Base-by-base conservation (phyloP, 2,329 filamentous ascomycete species). In the Trichoderma oligosporum region DNA sequence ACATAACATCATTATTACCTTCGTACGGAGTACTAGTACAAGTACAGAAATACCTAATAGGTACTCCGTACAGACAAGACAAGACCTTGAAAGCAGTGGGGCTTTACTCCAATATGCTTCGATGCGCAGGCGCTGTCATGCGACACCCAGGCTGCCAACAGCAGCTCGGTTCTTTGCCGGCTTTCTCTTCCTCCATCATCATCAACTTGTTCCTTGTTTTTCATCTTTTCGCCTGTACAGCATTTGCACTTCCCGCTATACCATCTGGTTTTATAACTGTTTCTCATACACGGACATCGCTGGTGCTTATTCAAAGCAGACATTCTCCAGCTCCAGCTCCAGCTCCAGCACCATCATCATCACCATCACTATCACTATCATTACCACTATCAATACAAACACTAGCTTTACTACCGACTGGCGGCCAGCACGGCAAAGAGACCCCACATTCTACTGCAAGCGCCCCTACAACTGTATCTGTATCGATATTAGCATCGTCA, bases 381-480 rank as follows among this genome's bases (percentile, higher is more conserved):
- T n/a, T n/a, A n/a, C n/a, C n/a, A n/a, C n/a, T n/a, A n/a, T n/a
- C n/a, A n/a, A n/a, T n/a, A n/a, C n/a, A n/a, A n/a, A n/a, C n/a
- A n/a, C n/a, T n/a, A n/a, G n/a, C n/a, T n/a, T n/a, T n/a, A n/a
- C n/a, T n/a, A n/a, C n/a, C n/a, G n/a, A n/a, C n/a, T n/a, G n/a
- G n/a, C n/a, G n/a, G n/a, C 33, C 33, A 35, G 36, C 49, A 33
- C 38, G 49, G 49, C 38, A 31, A 35, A 25, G 49, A 41, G 27
- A 44, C 54, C 3, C 51, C 51, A 54, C 51, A 27, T n/a, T 22
- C 44, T 29, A 33, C 57, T 51, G 36, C 49, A 38, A 3, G 5
- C 49, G 45, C 25, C 61, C 46, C 35, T 58, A 46, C 51, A 64
- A 52, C 11, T 14, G 12, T 48, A 49, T 25, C 27, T 41, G 16